Conservation (phyloP, 352 stramenopile species). For the Pythium phragmitis region DNA sequence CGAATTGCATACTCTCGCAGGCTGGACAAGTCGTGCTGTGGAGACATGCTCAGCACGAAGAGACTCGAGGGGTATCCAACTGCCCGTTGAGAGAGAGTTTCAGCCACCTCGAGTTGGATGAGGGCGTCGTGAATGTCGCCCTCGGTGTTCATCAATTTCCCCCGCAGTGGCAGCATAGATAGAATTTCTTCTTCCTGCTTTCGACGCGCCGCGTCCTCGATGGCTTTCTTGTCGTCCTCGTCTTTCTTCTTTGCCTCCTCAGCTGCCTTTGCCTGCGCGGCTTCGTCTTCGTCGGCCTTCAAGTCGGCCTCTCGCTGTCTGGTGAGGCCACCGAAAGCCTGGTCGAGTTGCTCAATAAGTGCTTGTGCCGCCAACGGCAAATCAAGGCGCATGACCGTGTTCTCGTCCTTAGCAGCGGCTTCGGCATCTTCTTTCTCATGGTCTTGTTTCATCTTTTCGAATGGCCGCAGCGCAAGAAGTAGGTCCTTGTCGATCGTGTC, state of each 20-base stretch:
- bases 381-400: not conserved
- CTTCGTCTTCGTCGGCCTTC: conserved; percentile 22
- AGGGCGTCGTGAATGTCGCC: conserved; percentile 48
- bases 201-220: conserved; percentile 31
- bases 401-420: conserved; percentile 10
- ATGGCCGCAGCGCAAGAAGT: conserved; percentile 48
- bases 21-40: conserved; percentile 20
- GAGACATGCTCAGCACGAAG: not conserved
- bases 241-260: conserved; percentile 46
- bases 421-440: conserved; percentile 30
- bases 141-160: conserved; percentile 42
- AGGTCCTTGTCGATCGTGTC: conserved; percentile 43
- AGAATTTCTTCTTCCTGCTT: conserved; percentile 45
- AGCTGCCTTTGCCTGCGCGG: conserved; percentile 29
- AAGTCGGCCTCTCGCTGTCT: conserved; percentile 21
- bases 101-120: conserved; percentile 35
- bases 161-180: conserved; percentile 41
- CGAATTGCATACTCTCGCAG: conserved; percentile 26
- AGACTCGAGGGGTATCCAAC: not conserved
- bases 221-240: conserved; percentile 38
- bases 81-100: conserved; percentile 2
- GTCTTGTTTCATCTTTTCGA: conserved; percentile 38
- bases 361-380: conserved; percentile 19
- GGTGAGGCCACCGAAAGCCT: conserved; percentile 17
- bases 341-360: conserved; percentile 16